These are phyloP conservation scores for Dalbergia oliveri DNA, from an alignment of 306 rosid genomes.

Conservation along the genomic window DNA sequence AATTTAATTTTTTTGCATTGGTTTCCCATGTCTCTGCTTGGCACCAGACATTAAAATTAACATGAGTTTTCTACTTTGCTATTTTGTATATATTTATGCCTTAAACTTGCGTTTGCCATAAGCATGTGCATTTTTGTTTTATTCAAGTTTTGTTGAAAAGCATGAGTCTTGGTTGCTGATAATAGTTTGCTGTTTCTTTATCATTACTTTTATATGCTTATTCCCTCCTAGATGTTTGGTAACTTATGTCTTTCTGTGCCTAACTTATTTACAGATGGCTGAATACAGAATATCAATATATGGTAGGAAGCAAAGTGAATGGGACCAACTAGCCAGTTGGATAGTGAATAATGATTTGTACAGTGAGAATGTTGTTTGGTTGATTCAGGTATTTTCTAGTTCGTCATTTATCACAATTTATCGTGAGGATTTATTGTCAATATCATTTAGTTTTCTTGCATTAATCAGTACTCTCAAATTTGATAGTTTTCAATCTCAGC, in stretches of 20 bases:
- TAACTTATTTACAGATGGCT: slow-evolving; percentile 84
- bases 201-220: slow-evolving; percentile 25
- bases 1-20: not conserved
- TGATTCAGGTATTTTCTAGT: slow-evolving; percentile 82
- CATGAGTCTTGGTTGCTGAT: slow-evolving; percentile 13
- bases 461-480: slow-evolving; percentile 5
- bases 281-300: slow-evolving; percentile 95
- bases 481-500: slow-evolving; percentile 22
- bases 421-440: slow-evolving; percentile 9
- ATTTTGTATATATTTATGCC: slow-evolving; percentile 12
- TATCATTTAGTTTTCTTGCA: slow-evolving; percentile 7
- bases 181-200: slow-evolving; percentile 22
- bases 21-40: slow-evolving; percentile 2
- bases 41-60: not conserved
- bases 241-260: slow-evolving; percentile 13
- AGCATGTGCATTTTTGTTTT: slow-evolving; percentile 10
- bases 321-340: slow-evolving; percentile 99
- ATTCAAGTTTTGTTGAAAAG: not conserved
- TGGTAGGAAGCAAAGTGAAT: slow-evolving; percentile 99
- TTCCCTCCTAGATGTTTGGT: slow-evolving; percentile 25
- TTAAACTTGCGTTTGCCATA: slow-evolving; percentile 11
- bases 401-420: slow-evolving; percentile 14
- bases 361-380: slow-evolving; percentile 95
- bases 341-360: slow-evolving; percentile 95
- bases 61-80: slow-evolving; percentile 12